Base-by-base conservation (phyloP, 495 filamentous ascomycete genomes). In the Penicillium cinerascens region DNA sequence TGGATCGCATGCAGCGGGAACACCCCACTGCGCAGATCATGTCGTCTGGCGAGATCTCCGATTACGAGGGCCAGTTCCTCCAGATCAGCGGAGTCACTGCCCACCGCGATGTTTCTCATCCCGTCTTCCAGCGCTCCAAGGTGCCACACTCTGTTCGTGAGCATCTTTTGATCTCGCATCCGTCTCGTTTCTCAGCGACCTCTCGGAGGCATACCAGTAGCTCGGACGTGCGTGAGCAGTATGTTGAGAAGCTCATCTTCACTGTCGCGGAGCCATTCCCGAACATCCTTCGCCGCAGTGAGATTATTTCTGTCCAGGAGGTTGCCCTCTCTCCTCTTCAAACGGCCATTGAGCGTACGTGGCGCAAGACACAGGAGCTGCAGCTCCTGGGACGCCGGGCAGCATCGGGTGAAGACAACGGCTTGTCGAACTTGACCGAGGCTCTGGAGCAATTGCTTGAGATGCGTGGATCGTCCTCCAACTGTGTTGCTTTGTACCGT, bases 41-140 rank as follows among this genome's bases (percentile, higher is more conserved):
- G 42, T 80, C 82, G 4, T 79, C 81, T 43, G 83, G 82, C 7
- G 81, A 87, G 17, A 78, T 86, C 10, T 85, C 92, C 39, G 88
- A 93, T 63, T 79, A 88, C 21, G 95, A 99, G 74, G 93, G 95
- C 23, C 93, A 99, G 69, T 97, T 86, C 71, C 70, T 98, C 18
- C 87, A 92, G 43, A 86, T 97, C 54, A 91, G 78, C 45, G 71
- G 87, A 15, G 84, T 97, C 43, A 87, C 79, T 40, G 82, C 88
- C 7, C 82, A 97, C 62, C 89, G 90, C 39, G 87, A 97, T 58
- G 78, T 93, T 21, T 69, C 68, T 6, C 89, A 96, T 65, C 87
- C 87, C n/a, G 86, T 97, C 13, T 95, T 88, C 63, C 91, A 95
- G 65, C 85, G 90, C 18, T 78, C 87, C 15, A 86, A 91, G 52